Conservation (phyloP, 176 grass and related monocot species). For the Areca catechu region DNA sequence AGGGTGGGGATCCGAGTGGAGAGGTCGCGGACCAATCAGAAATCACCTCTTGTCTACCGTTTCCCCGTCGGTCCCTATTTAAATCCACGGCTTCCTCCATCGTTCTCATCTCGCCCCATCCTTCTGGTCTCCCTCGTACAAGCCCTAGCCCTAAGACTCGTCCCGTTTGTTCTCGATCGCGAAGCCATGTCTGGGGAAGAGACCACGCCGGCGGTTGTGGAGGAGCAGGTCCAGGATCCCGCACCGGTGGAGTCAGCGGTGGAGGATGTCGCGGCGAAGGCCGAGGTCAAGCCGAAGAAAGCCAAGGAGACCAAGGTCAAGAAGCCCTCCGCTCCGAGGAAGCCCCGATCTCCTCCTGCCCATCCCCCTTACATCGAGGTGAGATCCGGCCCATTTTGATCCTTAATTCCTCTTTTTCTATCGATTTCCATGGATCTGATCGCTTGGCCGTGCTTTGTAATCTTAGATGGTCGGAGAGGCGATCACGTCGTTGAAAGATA, state of each 20-base stretch:
- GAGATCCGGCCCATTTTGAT: background rate
- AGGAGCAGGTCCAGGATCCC: constrained; percentile 14
- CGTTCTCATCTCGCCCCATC: too few relatives aligned
- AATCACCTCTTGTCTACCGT: too few relatives aligned
- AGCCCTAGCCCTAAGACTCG: too few relatives aligned
- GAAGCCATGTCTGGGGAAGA: constrained; percentile 33
- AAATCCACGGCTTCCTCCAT: too few relatives aligned
- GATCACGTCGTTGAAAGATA: constrained; percentile 66
- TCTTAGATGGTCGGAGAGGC: constrained; percentile 74
- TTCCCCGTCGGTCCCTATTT: too few relatives aligned
- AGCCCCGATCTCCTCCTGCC: constrained; percentile 14
- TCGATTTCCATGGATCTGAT: background rate
- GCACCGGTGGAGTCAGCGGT: constrained; percentile 4
- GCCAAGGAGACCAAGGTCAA: constrained; percentile 39
- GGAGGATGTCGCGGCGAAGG: constrained; percentile 2
- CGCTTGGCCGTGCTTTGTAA: too few relatives aligned
- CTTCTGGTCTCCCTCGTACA: too few relatives aligned
- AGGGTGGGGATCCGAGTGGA: too few relatives aligned
- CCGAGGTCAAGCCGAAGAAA: constrained; percentile 25
- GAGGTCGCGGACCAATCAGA: too few relatives aligned
- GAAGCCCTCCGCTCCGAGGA: constrained; percentile 26
- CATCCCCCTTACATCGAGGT: constrained; percentile 83
- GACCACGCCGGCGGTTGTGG: constrained; percentile 1
- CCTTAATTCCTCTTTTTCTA: background rate
- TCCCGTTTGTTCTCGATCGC: too few relatives aligned